Evolutionary conservation across 2,329 filamentous ascomycete species (phyloP), one percentile per base, ranked within the genome.

Genomic region (Botrytis tulipae): DNA sequence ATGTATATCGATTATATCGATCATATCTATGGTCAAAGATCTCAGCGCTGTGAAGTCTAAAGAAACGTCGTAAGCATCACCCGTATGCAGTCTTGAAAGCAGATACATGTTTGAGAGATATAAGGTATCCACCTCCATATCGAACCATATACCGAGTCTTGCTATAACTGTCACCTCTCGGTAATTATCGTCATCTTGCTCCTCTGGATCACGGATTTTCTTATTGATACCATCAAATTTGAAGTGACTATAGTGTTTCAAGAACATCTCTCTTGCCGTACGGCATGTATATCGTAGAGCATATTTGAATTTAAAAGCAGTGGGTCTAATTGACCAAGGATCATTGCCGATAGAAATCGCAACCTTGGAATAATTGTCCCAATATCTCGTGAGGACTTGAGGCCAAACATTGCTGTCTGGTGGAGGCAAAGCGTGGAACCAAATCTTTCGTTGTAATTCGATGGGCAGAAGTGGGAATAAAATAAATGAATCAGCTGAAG

Each of bases 321-420:
- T 12, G 10, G 1, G 0, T 10, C 16, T 25, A 1, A 5, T n/a
- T 48, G 32, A 2, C 18, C 8, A 22, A 12, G 1, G 2, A 54
- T 8, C 3, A n/a, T 18, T 16, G 4, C n/a, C 46, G 25, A 29
- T 25, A 40, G 14, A 18, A n/a, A 67, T 18, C 4, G 18, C 29
- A 0, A n/a, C 10, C 29, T 18, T 51, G 32, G 3, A 5, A 9
- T 1, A 9, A 20, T 37, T 25, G n/a, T n/a, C 2, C 12, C n/a
- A n/a, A n/a, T n/a, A n/a, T n/a, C n/a, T n/a, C n/a, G n/a, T n/a
- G n/a, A n/a, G n/a, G n/a, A n/a, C n/a, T n/a, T n/a, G n/a, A n/a
- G n/a, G n/a, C 37, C 37, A 40, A n/a, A 62, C 8, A 4, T 40
- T 22, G 12, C 35, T 62, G 8, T 12, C 22, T 22, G 48, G 48